Evolutionary conservation across 2,329 filamentous ascomycete species (phyloP).

Genomic region (Ophiostoma australiae): DNA sequence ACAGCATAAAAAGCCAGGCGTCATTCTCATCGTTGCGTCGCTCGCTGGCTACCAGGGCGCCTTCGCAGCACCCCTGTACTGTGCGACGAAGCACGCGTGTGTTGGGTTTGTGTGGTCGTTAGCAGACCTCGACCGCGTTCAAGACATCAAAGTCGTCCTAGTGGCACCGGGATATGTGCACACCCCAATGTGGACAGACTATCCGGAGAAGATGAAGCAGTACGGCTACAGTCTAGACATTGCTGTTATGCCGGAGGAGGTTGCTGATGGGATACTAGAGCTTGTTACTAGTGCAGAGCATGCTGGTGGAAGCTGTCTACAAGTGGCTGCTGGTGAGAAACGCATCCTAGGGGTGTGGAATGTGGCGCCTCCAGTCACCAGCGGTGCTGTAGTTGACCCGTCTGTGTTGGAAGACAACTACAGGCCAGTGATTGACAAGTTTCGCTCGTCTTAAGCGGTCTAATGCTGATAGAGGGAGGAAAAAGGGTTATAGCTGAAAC

Average conservation of each 20-base stretch:
- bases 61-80: constrained; percentile 35
- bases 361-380: constrained; percentile 16
- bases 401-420: constrained; percentile 13
- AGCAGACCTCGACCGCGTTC: constrained; percentile 25
- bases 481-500: no score
- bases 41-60: constrained; percentile 33
- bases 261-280: neutral
- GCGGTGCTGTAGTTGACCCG: neutral
- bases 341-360: constrained; percentile 19
- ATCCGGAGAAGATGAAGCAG: constrained; percentile 21
- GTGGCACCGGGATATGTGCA: constrained; percentile 16
- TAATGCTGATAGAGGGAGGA: no score
- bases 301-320: constrained; percentile 12
- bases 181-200: constrained; percentile 20
- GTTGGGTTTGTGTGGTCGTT: constrained; percentile 38
- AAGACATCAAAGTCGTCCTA: constrained; percentile 18
- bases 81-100: constrained; percentile 38
- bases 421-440: constrained; percentile 20
- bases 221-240: constrained; percentile 5
- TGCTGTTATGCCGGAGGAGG: constrained; percentile 9
- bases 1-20: neutral
- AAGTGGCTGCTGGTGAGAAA: constrained; percentile 13
- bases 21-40: constrained; percentile 35
- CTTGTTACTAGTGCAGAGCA: constrained; percentile 1
- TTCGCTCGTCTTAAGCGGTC: neutral